phyloP scores from a whole-genome alignment of 2,329 filamentous ascomycete species.

The Aspergillus sp. region DNA sequence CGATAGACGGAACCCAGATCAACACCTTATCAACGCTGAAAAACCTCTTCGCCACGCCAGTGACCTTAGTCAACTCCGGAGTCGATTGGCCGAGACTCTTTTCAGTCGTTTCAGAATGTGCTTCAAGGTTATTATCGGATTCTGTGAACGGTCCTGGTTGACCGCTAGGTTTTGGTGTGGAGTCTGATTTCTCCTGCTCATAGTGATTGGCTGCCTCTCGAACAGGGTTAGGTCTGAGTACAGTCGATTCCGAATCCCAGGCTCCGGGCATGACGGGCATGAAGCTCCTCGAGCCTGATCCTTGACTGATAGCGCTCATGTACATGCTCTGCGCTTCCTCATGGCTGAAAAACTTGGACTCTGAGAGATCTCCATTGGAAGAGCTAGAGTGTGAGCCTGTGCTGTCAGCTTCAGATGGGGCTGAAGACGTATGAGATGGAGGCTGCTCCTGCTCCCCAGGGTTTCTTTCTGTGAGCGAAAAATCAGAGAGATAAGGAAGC shows the following conservation, averaged over 20 bases:
- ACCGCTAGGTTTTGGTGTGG: conserved; percentile 25
- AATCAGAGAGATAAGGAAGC: not conserved
- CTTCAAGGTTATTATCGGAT: not conserved
- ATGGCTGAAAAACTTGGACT: conserved; percentile 43
- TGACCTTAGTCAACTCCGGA: conserved; percentile 13
- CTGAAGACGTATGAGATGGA: conserved; percentile 8
- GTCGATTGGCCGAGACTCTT: conserved; percentile 13
- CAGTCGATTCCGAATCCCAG: conserved; percentile 29
- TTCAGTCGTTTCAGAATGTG: conserved; percentile 8
- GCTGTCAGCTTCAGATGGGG: conserved; percentile 20
- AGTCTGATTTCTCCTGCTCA: conserved; percentile 12
- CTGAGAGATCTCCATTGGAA: conserved; percentile 34
- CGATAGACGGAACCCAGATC: conserved; percentile 30
- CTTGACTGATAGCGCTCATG: conserved; percentile 50
- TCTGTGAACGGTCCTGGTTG: conserved; percentile 11
- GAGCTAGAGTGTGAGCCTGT: conserved; percentile 15
- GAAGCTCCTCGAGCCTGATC: conserved; percentile 22
- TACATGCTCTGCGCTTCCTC: conserved; percentile 48
- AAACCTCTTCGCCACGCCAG: conserved; percentile 29
- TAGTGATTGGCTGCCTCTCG: not conserved
- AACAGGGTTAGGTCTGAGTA: conserved; percentile 1
- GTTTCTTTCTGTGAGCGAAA: not conserved
- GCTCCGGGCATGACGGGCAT: conserved; percentile 36
- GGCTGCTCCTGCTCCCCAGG: not conserved
- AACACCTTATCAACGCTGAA: conserved; percentile 28